Evolutionary conservation across 2,329 filamentous ascomycete species (phyloP).

Genomic region (Boeremia lycopersici): DNA sequence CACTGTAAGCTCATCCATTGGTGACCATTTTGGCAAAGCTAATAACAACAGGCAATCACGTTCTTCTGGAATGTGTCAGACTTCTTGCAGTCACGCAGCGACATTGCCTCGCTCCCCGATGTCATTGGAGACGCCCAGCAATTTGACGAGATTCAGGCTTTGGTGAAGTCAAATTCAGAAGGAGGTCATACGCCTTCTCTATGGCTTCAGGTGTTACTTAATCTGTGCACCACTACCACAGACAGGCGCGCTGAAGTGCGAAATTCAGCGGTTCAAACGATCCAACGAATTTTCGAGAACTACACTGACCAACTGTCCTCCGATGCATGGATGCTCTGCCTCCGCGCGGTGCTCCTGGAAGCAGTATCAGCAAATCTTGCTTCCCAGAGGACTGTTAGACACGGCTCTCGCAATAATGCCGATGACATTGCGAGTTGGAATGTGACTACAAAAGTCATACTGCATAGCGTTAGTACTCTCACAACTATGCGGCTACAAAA

Average conservation of each 20-base stretch:
- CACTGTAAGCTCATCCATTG: conserved; percentile 64
- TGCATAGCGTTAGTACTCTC: conserved; percentile 56
- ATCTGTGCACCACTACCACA: conserved; percentile 72
- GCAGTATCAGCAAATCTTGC: conserved; percentile 69
- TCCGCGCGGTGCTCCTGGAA: conserved; percentile 79
- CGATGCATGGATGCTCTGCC: conserved; percentile 81
- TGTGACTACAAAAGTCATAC: conserved; percentile 48
- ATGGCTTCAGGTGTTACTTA: conserved; percentile 77
- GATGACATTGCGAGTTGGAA: conserved; percentile 44
- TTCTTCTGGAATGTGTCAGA: conserved; percentile 97
- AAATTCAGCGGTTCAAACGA: conserved; percentile 87
- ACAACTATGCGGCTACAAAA: conserved; percentile 78
- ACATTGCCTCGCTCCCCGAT: conserved; percentile 43
- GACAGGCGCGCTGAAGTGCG: conserved; percentile 76
- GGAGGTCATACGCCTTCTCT: conserved; percentile 71
- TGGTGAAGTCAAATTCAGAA: conserved; percentile 65
- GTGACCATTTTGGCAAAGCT: not conserved
- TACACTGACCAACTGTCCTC: conserved; percentile 81
- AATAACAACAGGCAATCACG: conserved; percentile 71
- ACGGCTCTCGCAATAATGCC: conserved; percentile 13
- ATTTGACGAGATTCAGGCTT: conserved; percentile 60
- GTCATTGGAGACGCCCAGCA: conserved; percentile 22
- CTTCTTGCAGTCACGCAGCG: conserved; percentile 67
- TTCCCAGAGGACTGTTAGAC: conserved; percentile 30
- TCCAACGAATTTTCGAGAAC: conserved; percentile 89